Evolutionary conservation across 768 basidiomycete species (phyloP).

Genomic region (Bullera alba): DNA sequence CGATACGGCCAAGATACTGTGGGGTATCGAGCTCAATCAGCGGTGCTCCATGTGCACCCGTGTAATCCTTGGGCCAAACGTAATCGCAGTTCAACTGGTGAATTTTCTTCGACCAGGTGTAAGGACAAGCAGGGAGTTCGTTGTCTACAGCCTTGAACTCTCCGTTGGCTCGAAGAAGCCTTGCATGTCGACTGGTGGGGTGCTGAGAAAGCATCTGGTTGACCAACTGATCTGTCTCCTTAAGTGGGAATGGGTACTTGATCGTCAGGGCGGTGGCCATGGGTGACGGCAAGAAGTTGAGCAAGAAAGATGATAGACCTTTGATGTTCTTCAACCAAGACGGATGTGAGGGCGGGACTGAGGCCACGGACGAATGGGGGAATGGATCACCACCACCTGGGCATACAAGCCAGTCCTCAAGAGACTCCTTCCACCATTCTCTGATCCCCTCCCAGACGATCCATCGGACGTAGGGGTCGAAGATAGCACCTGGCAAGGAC

Average conservation of each 20-base stretch:
- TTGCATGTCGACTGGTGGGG: constrained; percentile 2
- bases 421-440: constrained; percentile 58
- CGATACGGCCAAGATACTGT: constrained; percentile 65
- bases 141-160: background rate
- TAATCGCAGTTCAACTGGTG: constrained; percentile 75
- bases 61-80: constrained; percentile 69
- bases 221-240: constrained; percentile 20
- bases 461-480: constrained; percentile 78
- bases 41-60: constrained; percentile 45
- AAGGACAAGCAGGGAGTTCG: constrained; percentile 58
- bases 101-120: constrained; percentile 66
- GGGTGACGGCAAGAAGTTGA: constrained; percentile 7
- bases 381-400: constrained; percentile 48
- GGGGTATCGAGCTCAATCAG: constrained; percentile 74
- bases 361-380: constrained; percentile 30
- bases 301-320: constrained; percentile 10
- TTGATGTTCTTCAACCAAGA: constrained; percentile 13
- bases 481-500: constrained; percentile 68
- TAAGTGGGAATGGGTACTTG: constrained; percentile 10
- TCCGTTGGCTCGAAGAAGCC: constrained; percentile 2
- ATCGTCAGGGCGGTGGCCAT: constrained; percentile 3
- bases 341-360: constrained; percentile 9
- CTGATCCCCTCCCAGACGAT: constrained; percentile 79
- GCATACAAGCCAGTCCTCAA: constrained; percentile 63
- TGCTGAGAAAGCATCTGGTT: constrained; percentile 7